Base-by-base conservation (phyloP, 1,139 yeast genomes). In the Williopsis jadinii region DNA sequence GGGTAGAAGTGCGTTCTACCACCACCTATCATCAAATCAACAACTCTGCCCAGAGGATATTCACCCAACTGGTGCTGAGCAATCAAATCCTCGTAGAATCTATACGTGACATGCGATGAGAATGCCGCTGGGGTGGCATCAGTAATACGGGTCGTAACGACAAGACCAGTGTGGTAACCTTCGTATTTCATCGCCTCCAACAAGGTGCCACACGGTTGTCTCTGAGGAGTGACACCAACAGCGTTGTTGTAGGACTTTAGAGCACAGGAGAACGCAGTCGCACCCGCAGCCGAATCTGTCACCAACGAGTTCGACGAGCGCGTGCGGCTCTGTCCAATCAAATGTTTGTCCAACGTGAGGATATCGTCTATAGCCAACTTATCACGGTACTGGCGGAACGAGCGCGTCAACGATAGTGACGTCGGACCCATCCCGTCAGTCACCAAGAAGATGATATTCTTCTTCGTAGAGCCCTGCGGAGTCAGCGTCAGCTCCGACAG, bases 371-470 rank as follows among this genome's bases (percentile, higher is more conserved):
- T 61, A 3, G 72, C 60, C 36, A 82, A 64, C 4, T 63, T 62
- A 40, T 81, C 77, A 38, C 75, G 63, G 50, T 61, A 65, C 59
- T 85, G 94, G 43, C 73, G 71, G 63, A 73, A 86, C 14, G 81
- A 73, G 51, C 95, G 72, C 2, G 95, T 79, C 57, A 86, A 63
- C 8, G 88, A 78, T 46, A 86, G 60, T 3, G 92, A 80, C 0
- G 94, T 83, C 2, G 95, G 95, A 0, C 95, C 95, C 83, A 86
- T 85, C 26, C 96, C 95, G 60, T 87, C 96, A 2, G 95, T 81
- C 15, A 87, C 94, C 77, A 86, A 79, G 67, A 87, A 84, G 38
- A 87, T 82, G 41, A 86, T 73, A 53, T 86, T 86, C 54, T 75
- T 77, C 59, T 70, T 70, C 11, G 9, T 29, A 14, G 38, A 24